These are phyloP conservation scores for Exophiala oligosperma DNA, from an alignment of 2,329 filamentous ascomycete species.

Conservation along the genomic window DNA sequence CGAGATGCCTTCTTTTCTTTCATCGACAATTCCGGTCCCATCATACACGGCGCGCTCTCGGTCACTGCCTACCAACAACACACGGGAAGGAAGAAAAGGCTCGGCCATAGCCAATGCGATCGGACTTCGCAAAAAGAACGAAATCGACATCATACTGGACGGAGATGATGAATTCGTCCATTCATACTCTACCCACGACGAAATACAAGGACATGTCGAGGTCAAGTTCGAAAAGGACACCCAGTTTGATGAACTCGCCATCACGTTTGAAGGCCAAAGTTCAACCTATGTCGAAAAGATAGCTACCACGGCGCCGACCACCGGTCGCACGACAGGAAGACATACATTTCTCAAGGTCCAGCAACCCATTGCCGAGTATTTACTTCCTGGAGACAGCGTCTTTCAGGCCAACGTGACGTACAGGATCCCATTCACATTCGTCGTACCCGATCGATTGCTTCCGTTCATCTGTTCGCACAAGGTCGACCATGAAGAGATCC, in stretches of 20 bases:
- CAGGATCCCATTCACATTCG: conserved; percentile 63
- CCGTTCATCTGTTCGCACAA: conserved; percentile 60
- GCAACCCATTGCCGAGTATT: conserved; percentile 56
- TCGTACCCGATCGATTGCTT: conserved; percentile 61
- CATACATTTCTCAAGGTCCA: conserved; percentile 63
- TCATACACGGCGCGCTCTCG: conserved; percentile 20
- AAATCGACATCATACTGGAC: conserved; percentile 31
- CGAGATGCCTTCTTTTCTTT: conserved; percentile 26
- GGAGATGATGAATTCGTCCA: conserved; percentile 25
- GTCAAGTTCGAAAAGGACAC: conserved; percentile 33
- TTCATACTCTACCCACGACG: conserved; percentile 35
- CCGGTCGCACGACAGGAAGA: conserved; percentile 55
- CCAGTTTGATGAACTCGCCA: conserved; percentile 32
- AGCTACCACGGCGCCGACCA: conserved; percentile 51
- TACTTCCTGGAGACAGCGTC: conserved; percentile 57
- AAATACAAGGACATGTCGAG: conserved; percentile 33
- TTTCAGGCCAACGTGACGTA: conserved; percentile 58
- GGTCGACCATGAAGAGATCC: conserved; percentile 52
- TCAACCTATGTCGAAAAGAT: conserved; percentile 53
- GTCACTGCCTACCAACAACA: conserved; percentile 12
- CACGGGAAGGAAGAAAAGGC: conserved; percentile 16
- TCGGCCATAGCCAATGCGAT: conserved; percentile 25
- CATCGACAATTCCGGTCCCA: conserved; percentile 13
- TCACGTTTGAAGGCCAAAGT: conserved; percentile 34
- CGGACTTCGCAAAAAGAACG: conserved; percentile 25